Percentiles rank a stretch among this genome's conserved stretches.
phyloP scores from a whole-genome alignment of 352 stramenopile species.

The Phytophthora palmivora region DNA sequence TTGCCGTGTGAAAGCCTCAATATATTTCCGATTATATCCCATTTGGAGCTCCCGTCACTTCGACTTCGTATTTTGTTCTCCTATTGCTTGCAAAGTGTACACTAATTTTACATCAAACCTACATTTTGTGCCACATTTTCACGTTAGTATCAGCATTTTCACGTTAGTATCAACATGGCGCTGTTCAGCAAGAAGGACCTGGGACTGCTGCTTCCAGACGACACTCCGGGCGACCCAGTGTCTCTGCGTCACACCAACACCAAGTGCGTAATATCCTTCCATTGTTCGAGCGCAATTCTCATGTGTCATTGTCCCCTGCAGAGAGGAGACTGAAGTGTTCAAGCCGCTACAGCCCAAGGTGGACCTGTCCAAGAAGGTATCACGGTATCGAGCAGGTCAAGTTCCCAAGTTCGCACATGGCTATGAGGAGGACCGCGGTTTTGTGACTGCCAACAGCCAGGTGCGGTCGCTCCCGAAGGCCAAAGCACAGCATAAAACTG shows the following conservation, averaged over 20 bases:
- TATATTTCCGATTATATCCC: slow-evolving; percentile 7
- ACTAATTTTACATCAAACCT: slow-evolving; percentile 1
- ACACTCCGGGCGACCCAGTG: slow-evolving; percentile 77
- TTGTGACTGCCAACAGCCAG: slow-evolving; percentile 74
- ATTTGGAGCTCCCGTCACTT: no score
- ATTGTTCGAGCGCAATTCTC: neutral
- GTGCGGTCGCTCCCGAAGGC: slow-evolving; percentile 47
- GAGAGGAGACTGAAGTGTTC: slow-evolving; percentile 77
- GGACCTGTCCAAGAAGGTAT: slow-evolving; percentile 81
- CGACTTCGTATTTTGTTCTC: no score
- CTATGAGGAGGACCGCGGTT: slow-evolving; percentile 82
- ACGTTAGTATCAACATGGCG: no score
- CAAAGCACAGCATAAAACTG: slow-evolving; percentile 32
- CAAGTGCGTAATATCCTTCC: slow-evolving; percentile 40
- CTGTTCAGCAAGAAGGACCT: slow-evolving; percentile 91
- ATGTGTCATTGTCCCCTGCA: slow-evolving; percentile 19
- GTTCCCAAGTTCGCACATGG: slow-evolving; percentile 78
- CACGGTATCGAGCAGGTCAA: slow-evolving; percentile 84
- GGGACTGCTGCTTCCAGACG: slow-evolving; percentile 80
- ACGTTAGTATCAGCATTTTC: slow-evolving; percentile 43
- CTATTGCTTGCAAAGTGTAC: no score
- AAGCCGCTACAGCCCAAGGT: slow-evolving; percentile 83
- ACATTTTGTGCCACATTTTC: no score
- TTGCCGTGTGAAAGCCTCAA: slow-evolving; percentile 8
- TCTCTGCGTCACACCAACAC: slow-evolving; percentile 82